A percentile compares a stretch with the other conserved stretches of the same genome.
These are phyloP conservation scores for Erythrophleum fordii DNA, from an alignment of 306 rosid genomes.

Conservation along the genomic window DNA sequence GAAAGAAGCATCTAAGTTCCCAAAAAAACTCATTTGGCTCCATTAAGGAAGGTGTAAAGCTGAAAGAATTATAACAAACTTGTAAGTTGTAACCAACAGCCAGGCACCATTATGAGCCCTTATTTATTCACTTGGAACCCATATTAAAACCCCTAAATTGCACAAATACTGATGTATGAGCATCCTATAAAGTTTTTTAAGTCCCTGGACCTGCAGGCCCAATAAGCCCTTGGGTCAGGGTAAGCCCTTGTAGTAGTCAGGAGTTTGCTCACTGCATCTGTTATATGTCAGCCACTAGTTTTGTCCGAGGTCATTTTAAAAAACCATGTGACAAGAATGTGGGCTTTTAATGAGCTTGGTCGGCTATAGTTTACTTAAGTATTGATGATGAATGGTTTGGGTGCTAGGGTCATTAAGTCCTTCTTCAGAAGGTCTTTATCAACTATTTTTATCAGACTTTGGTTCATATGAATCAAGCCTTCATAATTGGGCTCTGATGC, in stretches of 20 bases:
- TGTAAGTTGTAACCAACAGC: neutral
- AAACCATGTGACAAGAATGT: neutral
- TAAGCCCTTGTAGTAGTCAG: neutral
- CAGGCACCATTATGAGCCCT: neutral
- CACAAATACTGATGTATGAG: neutral
- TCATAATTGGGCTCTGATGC: no score
- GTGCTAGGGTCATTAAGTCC: no score
- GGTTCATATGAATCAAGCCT: no score
- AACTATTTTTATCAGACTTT: no score
- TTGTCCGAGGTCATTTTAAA: neutral
- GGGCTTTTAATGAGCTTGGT: neutral
- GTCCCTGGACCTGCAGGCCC: neutral
- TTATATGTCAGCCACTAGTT: neutral
- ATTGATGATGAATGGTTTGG: no score
- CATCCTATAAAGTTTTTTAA: neutral
- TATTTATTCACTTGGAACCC: neutral
- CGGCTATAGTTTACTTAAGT: neutral
- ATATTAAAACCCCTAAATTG: neutral
- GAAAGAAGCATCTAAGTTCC: no score
- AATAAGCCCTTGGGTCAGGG: neutral
- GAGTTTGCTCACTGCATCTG: neutral
- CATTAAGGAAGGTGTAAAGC: neutral
- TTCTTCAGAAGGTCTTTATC: no score
- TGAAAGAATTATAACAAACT: neutral
- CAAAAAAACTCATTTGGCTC: no score